Evolutionary conservation across 164 flowering plant genomes (phyloP).

Genomic region (Protea cynaroides): DNA sequence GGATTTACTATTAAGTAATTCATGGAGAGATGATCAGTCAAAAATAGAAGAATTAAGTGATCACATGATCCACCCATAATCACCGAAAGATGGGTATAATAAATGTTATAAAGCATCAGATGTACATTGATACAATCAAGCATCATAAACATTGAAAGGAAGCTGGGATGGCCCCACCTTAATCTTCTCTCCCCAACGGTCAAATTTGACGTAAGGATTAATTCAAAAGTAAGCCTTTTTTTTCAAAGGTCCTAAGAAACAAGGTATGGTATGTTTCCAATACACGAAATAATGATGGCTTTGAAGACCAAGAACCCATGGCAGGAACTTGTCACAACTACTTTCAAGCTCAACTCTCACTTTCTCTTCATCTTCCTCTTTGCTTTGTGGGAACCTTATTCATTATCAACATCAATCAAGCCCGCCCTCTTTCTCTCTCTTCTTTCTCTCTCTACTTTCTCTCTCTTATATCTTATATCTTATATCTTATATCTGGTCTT

Average conservation of each 20-base stretch:
- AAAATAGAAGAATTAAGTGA: no score
- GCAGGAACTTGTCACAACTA: conserved; percentile 20
- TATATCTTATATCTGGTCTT: conserved; percentile 1
- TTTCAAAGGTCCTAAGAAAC: conserved; percentile 8
- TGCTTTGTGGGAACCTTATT: conserved; percentile 12
- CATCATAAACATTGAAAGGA: neutral
- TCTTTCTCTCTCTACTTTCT: neutral
- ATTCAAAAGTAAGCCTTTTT: conserved; percentile 19
- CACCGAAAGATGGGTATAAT: no score
- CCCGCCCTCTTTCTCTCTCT: no score
- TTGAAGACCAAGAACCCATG: conserved; percentile 19
- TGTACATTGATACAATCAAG: no score
- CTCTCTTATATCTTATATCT: neutral
- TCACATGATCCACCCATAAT: no score
- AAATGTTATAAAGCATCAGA: no score
- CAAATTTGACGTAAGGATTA: conserved; percentile 16
- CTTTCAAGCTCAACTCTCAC: conserved; percentile 2
- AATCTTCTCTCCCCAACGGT: conserved; percentile 22
- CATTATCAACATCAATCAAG: conserved; percentile 4
- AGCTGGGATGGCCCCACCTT: neutral
- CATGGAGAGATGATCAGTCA: no score
- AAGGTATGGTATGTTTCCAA: conserved; percentile 47
- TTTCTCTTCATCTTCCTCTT: neutral
- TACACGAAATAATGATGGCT: conserved; percentile 31
- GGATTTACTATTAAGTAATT: no score